Evolutionary conservation across 2,329 filamentous ascomycete species (phyloP), one percentile per base, ranked within the genome.

Genomic region (Talaromyces sp.): DNA sequence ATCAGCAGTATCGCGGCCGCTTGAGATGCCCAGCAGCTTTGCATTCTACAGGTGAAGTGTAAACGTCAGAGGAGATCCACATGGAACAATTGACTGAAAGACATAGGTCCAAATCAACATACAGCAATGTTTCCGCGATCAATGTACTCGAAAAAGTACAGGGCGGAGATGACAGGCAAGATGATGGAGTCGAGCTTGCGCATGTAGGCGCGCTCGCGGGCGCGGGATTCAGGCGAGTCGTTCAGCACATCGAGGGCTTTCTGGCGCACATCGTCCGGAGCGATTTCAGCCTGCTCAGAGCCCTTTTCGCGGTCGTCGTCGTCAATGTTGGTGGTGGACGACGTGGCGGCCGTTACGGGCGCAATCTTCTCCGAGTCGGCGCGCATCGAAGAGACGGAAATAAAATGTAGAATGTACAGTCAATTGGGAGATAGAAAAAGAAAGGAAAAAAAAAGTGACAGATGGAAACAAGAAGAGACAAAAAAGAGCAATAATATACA

Each of bases 81-180:
- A 14, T 35, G 14, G 32, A 19, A 3, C 24, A 27, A 52, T 26
- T 52, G 43, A 46, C 11, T n/a, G 35, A 26, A 50, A 12, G 11
- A 4, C 4, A 52, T 52, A 17, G 5, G 8, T n/a, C n/a, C n/a
- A n/a, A 10, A 26, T 27, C 26, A 3, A 31, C 48, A n/a, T 52
- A 52, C 48, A 19, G 35, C 57, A 24, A 59, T 43, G 27, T 59
- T 59, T 11, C 57, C 57, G 14, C 57, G 57, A 19, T 59, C 51
- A 27, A 59, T 52, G 19, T 59, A 59, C 53, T 59, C 57, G 27
- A 59, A 55, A 53, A 59, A 59, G 46, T 59, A 59, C 27, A 59
- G 32, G 26, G 43, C 9, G 12, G 57, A 54, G 9, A 59, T 53
- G 17, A 51, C 51, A 24, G 57, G 57, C 29, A 59, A 31, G 12